These are phyloP conservation scores for Tricholoma saponaceum DNA, from an alignment of 768 basidiomycete genomes.

Conservation along the genomic window DNA sequence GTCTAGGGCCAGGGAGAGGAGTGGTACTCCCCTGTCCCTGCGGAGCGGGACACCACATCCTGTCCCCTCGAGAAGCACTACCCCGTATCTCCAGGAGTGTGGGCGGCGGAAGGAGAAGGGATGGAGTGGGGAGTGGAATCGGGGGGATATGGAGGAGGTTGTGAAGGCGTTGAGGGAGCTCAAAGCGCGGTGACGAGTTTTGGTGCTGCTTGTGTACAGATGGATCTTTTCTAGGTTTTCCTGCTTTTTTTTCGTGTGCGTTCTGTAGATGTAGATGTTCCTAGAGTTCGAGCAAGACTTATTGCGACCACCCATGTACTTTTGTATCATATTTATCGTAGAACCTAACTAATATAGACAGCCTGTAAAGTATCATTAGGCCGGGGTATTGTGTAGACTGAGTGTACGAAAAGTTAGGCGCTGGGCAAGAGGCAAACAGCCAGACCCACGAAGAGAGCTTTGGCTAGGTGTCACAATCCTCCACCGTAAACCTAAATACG, in stretches of 20 bases:
- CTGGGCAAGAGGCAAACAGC: too few relatives aligned
- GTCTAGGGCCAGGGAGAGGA: not conserved
- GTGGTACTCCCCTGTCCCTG: not conserved
- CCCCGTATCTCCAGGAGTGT: not conserved
- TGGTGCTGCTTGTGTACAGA: not conserved
- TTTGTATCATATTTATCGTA: too few relatives aligned
- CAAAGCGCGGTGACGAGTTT: not conserved
- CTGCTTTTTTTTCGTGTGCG: not conserved
- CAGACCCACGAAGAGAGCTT: too few relatives aligned
- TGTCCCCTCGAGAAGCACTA: not conserved
- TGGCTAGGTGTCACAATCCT: too few relatives aligned
- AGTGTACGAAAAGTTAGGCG: too few relatives aligned
- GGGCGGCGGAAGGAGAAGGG: slow-evolving; percentile 13
- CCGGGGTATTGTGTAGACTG: too few relatives aligned
- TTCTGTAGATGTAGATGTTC: not conserved
- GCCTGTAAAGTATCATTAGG: too few relatives aligned
- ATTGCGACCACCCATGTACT: too few relatives aligned
- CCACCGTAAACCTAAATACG: too few relatives aligned
- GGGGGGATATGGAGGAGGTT: slow-evolving; percentile 17
- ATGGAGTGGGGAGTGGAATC: slow-evolving; percentile 25
- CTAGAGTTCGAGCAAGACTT: not conserved
- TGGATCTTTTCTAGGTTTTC: not conserved
- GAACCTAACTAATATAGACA: too few relatives aligned
- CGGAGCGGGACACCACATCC: not conserved
- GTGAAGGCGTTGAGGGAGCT: slow-evolving; percentile 5